phyloP scores from a whole-genome alignment of 441 rosid genomes.

The Kokia cookei region DNA sequence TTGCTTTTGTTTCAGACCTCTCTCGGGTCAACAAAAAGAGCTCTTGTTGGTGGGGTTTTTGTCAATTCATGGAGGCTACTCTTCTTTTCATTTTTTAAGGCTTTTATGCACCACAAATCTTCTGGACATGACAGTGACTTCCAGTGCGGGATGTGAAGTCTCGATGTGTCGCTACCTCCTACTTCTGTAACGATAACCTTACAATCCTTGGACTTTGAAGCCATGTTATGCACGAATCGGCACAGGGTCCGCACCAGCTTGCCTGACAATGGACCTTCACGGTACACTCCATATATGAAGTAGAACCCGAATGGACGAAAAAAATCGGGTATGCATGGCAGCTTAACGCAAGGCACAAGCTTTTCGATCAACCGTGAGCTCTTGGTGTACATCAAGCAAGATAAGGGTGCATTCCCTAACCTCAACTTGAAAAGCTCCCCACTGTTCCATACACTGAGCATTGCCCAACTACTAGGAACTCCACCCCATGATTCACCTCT shows the following conservation, averaged over 20 bases:
- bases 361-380: conserved; percentile 34
- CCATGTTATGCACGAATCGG: conserved; percentile 59
- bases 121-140: conserved; percentile 66
- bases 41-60: conserved; percentile 15
- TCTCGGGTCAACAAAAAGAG: conserved; percentile 84
- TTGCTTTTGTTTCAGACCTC: conserved; percentile 42
- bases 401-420: conserved; percentile 49
- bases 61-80: conserved; percentile 22
- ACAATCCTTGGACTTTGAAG: conserved; percentile 45
- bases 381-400: conserved; percentile 47
- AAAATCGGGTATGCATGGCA: conserved; percentile 50
- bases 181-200: conserved; percentile 65
- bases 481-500: conserved; percentile 23
- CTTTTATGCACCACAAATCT: conserved; percentile 81
- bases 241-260: conserved; percentile 46
- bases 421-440: conserved; percentile 60
- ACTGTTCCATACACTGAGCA: conserved; percentile 83
- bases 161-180: conserved; percentile 31
- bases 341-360: conserved; percentile 43
- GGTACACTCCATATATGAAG: conserved; percentile 62
- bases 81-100: conserved; percentile 37
- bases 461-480: conserved; percentile 53
- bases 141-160: conserved; percentile 58
- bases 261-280: conserved; percentile 52
- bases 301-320: conserved; percentile 64